Evolutionary conservation across 768 basidiomycete genomes (phyloP).

Genomic region (Leccinum barrowsii): DNA sequence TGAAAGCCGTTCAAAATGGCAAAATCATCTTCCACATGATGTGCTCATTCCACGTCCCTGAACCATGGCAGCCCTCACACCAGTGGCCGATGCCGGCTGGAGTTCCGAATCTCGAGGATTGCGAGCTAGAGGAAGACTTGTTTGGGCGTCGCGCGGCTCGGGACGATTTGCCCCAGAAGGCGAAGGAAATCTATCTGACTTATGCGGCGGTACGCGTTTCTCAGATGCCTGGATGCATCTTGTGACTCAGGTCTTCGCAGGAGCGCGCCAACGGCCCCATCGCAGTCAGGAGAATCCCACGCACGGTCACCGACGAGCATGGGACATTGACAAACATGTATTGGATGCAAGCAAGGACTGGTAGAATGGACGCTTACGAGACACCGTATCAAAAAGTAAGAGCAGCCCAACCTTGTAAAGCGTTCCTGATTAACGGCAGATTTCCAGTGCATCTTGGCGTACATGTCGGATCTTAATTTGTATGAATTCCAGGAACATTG

Average conservation of each 20-base stretch:
- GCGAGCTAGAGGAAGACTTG: conserved; percentile 52
- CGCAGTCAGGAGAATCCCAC: conserved; percentile 53
- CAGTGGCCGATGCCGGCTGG: conserved; percentile 67
- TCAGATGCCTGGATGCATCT: conserved; percentile 16
- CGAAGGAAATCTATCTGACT: conserved; percentile 31
- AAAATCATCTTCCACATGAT: conserved; percentile 57
- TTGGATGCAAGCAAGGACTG: conserved; percentile 76
- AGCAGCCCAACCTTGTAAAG: not conserved
- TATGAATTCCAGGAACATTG: conserved; percentile 34
- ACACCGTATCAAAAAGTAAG: conserved; percentile 73
- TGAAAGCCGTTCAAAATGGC: conserved; percentile 58
- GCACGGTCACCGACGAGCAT: conserved; percentile 38
- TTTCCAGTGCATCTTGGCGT: conserved; percentile 69
- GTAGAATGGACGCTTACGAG: conserved; percentile 55
- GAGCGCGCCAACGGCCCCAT: conserved; percentile 69
- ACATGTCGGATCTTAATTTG: conserved; percentile 79
- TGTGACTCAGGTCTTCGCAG: conserved; percentile 39
- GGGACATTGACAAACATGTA: conserved; percentile 57
- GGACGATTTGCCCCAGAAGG: conserved; percentile 31
- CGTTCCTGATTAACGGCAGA: conserved; percentile 2
- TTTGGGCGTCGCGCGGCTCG: conserved; percentile 27
- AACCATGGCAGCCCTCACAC: conserved; percentile 67
- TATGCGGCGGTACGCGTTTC: conserved; percentile 25
- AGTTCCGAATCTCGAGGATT: conserved; percentile 53
- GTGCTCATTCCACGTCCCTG: conserved; percentile 81